Evolutionary conservation across 305 asterid genomes (phyloP).

Genomic region (Euphrasia arctica): DNA sequence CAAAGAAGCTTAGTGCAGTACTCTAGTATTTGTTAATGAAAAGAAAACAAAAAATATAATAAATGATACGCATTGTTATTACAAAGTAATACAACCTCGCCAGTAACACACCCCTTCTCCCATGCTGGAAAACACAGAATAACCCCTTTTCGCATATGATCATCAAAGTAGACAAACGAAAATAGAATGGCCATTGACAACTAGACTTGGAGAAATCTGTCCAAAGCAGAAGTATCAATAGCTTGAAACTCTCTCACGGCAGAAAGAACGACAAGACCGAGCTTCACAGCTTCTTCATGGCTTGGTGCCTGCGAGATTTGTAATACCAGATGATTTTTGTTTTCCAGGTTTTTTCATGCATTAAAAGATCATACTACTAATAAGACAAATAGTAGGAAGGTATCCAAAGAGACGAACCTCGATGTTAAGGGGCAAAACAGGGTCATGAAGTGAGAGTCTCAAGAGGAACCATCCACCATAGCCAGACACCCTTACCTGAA

Average conservation of each 20-base stretch:
- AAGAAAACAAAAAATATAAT: no score
- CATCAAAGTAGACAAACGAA: conserved; percentile 1
- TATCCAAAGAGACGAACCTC: conserved; percentile 50
- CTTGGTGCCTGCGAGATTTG: conserved; percentile 61
- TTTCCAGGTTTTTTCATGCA: neutral
- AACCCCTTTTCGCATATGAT: neutral
- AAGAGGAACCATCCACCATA: conserved; percentile 98
- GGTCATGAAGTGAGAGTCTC: conserved; percentile 97
- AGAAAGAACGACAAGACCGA: conserved; percentile 64
- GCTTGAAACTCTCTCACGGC: conserved; percentile 63
- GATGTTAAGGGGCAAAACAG: conserved; percentile 90
- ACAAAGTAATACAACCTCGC: no score
- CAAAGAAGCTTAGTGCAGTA: no score
- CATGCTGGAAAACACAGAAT: conserved; percentile 4
- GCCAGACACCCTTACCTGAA: conserved; percentile 85
- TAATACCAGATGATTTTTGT: neutral
- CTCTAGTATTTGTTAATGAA: no score
- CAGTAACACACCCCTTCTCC: no score
- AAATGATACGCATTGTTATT: no score
- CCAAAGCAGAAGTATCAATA: conserved; percentile 72
- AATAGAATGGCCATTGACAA: conserved; percentile 7
- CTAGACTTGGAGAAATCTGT: conserved; percentile 58
- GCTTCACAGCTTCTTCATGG: conserved; percentile 70
- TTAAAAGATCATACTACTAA: conserved; percentile 8
- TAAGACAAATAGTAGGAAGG: neutral